phyloP scores from a whole-genome alignment of 768 basidiomycete species.

The Leccinum rimulosum region DNA sequence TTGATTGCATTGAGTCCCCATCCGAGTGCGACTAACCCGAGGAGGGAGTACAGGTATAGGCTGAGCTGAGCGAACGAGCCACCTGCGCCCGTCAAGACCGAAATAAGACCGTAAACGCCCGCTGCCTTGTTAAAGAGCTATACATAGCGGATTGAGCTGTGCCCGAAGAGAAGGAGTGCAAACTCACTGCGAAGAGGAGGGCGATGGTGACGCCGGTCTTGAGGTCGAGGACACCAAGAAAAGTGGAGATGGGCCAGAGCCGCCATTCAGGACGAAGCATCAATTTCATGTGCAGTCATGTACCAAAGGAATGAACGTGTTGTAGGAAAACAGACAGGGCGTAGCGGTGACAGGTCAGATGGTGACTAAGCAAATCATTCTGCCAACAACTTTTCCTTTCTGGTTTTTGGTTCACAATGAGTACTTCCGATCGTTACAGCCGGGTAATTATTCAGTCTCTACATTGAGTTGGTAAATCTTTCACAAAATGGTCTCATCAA shows the following conservation, averaged over 20 bases:
- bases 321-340: background rate
- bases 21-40: constrained; percentile 72
- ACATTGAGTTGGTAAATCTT: too few relatives aligned
- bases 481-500: too few relatives aligned
- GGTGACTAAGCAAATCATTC: background rate
- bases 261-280: constrained; percentile 82
- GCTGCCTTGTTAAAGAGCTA: constrained; percentile 96
- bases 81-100: constrained; percentile 85
- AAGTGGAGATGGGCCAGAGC: constrained; percentile 78
- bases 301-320: constrained; percentile 18
- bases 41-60: constrained; percentile 89
- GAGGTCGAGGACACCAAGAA: constrained; percentile 85
- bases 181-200: constrained; percentile 82
- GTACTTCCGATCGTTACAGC: too few relatives aligned
- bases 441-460: too few relatives aligned
- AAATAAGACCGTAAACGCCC: constrained; percentile 94
- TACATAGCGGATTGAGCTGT: constrained; percentile 8
- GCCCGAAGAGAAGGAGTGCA: background rate
- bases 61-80: constrained; percentile 91
- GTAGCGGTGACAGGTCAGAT: background rate
- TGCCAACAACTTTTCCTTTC: too few relatives aligned
- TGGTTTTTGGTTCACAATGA: too few relatives aligned
- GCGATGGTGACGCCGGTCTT: constrained; percentile 91
- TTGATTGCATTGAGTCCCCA: constrained; percentile 90
- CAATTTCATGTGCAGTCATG: constrained; percentile 62